phyloP scores from a whole-genome alignment of 495 filamentous ascomycete species.

The Penicillium steckii region DNA sequence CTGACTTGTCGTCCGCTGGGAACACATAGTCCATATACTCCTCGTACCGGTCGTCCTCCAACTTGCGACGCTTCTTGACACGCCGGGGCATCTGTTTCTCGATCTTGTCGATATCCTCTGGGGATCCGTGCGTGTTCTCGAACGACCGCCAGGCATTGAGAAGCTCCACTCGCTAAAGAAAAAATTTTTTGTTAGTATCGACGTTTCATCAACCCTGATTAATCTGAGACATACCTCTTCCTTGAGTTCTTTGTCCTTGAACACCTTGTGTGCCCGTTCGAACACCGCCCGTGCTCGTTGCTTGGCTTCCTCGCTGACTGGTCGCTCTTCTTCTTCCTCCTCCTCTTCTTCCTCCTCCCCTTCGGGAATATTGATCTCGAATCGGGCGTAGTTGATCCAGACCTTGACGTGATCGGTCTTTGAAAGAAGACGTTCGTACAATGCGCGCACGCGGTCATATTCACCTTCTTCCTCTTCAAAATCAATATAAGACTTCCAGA shows the following conservation, averaged over 20 bases:
- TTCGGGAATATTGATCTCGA: conserved; percentile 85
- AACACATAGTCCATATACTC: conserved; percentile 98
- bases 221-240: conserved; percentile 62
- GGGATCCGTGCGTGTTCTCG: conserved; percentile 77
- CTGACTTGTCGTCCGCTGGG: conserved; percentile 90
- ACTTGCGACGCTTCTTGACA: conserved; percentile 89
- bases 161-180: conserved; percentile 67
- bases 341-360: conserved; percentile 64
- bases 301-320: conserved; percentile 82
- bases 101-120: conserved; percentile 78
- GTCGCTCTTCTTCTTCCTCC: conserved; percentile 61
- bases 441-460: conserved; percentile 72
- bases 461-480: conserved; percentile 95
- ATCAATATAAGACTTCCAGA: conserved; percentile 98
- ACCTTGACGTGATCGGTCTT: conserved; percentile 98
- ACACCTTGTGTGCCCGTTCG: conserved; percentile 78
- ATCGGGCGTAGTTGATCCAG: conserved; percentile 95
- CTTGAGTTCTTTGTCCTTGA: conserved; percentile 91
- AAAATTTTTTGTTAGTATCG: conserved; percentile 36
- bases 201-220: not conserved
- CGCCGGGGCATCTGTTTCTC: conserved; percentile 90
- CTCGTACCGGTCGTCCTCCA: conserved; percentile 95
- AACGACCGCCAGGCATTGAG: conserved; percentile 91
- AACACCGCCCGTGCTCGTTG: conserved; percentile 78
- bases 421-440: conserved; percentile 88